phyloP scores from a whole-genome alignment of 208 protist genomes.

The Leishmania martiniquensis region DNA sequence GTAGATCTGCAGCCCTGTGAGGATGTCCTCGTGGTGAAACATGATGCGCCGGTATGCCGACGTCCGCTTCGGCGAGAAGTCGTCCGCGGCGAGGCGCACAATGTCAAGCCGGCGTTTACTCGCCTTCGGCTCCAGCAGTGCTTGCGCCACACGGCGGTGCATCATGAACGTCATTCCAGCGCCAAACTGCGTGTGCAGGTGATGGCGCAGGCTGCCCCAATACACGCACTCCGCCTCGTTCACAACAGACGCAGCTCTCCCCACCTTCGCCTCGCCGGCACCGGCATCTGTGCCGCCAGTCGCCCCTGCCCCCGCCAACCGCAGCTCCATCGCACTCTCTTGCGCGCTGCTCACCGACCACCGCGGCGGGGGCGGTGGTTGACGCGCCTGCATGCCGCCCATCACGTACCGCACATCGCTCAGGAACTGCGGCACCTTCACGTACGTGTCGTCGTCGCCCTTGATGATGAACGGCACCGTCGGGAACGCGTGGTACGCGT shows the following conservation, averaged over 20 bases:
- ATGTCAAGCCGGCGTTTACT: not conserved
- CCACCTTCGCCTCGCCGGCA: too few relatives aligned
- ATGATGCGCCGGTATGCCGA: not conserved
- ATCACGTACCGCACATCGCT: slow-evolving; percentile 27
- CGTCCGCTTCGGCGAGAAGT: not conserved
- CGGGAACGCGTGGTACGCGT: slow-evolving; percentile 40
- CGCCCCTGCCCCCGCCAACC: not conserved
- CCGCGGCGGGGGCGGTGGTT: not conserved
- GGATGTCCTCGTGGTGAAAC: slow-evolving; percentile 16
- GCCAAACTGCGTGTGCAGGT: not conserved
- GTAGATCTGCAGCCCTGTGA: not conserved
- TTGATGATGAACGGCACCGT: slow-evolving; percentile 44
- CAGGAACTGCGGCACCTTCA: slow-evolving; percentile 58
- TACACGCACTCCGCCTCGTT: slow-evolving; percentile 25
- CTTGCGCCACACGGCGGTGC: slow-evolving; percentile 7
- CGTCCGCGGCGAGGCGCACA: slow-evolving; percentile 1
- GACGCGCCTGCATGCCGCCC: not conserved
- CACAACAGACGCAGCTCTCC: not conserved
- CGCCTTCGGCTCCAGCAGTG: slow-evolving; percentile 8
- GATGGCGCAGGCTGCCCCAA: slow-evolving; percentile 21
- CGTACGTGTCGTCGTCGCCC: slow-evolving; percentile 58
- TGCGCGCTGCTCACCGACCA: too few relatives aligned
- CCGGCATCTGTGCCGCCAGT: not conserved
- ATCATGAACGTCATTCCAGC: slow-evolving; percentile 23
- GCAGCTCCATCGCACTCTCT: too few relatives aligned